These are phyloP conservation scores for Thelonectria olida DNA, from an alignment of 2,329 filamentous ascomycete genomes.

Conservation along the genomic window DNA sequence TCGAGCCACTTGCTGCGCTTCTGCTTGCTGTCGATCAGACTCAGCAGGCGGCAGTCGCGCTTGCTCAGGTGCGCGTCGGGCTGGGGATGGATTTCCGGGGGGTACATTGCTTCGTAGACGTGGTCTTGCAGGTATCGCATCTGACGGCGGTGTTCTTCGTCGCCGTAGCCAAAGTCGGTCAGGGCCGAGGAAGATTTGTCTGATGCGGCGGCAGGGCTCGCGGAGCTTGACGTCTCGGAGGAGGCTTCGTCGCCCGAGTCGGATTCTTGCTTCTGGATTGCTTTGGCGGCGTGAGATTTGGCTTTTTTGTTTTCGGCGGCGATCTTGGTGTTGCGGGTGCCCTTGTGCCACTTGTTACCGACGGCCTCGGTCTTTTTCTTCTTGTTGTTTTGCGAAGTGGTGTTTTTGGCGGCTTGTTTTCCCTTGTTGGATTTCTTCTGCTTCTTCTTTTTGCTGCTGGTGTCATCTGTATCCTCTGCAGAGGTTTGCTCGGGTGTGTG, in stretches of 20 bases:
- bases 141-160: conserved; percentile 34
- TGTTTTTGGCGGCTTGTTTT: neutral
- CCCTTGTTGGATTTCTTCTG: conserved; percentile 7
- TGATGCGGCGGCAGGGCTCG: neutral
- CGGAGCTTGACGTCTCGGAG: conserved; percentile 26
- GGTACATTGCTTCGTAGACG: conserved; percentile 45
- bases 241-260: conserved; percentile 40
- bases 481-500: neutral
- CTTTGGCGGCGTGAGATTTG: neutral
- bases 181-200: conserved; percentile 26
- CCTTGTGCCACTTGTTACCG: conserved; percentile 30
- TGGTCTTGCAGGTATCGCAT: conserved; percentile 44
- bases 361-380: conserved; percentile 8
- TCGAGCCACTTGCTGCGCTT: conserved; percentile 49
- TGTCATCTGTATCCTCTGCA: neutral
- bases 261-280: neutral
- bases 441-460: neutral
- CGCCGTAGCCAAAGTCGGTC: conserved; percentile 25
- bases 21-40: conserved; percentile 45
- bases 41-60: conserved; percentile 48
- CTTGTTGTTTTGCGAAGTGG: neutral
- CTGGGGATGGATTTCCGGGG: conserved; percentile 28
- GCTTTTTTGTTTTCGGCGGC: conserved; percentile 31
- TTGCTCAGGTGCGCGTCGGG: conserved; percentile 39
- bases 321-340: conserved; percentile 29